These are phyloP conservation scores for Fusarium sp. DNA, from an alignment of 2,329 filamentous ascomycete genomes.

Conservation along the genomic window DNA sequence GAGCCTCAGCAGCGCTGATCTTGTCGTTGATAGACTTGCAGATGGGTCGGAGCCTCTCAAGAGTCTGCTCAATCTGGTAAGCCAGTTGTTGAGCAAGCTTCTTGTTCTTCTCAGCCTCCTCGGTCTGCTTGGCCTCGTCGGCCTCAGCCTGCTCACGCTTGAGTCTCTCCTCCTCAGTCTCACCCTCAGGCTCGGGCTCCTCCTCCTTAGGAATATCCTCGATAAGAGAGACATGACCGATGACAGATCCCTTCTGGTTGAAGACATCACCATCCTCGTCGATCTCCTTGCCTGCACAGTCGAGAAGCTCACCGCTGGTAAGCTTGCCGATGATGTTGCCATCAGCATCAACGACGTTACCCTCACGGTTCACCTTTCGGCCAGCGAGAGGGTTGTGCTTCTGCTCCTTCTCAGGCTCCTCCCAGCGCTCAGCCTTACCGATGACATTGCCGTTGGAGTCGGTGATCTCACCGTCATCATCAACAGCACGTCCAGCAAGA, in stretches of 20 bases:
- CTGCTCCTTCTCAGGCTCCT: conserved; percentile 64
- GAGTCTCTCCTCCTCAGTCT: conserved; percentile 54
- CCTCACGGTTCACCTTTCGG: conserved; percentile 66
- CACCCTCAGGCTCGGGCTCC: conserved; percentile 57
- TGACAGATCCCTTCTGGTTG: conserved; percentile 72
- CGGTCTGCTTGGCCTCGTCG: conserved; percentile 60
- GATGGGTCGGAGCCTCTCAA: conserved; percentile 86
- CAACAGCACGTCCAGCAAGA: conserved; percentile 78
- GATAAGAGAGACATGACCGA: conserved; percentile 75
- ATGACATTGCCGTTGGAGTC: conserved; percentile 76
- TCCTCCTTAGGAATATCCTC: conserved; percentile 62
- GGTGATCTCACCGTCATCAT: conserved; percentile 84
- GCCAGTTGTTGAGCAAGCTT: conserved; percentile 83
- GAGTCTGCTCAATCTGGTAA: conserved; percentile 76
- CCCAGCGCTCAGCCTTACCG: conserved; percentile 69
- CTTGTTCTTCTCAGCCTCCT: conserved; percentile 72
- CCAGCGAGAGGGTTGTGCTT: conserved; percentile 64
- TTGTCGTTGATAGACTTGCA: conserved; percentile 88
- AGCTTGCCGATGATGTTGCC: conserved; percentile 73
- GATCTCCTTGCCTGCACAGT: conserved; percentile 74
- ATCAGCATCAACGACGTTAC: conserved; percentile 67
- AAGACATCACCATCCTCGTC: conserved; percentile 78
- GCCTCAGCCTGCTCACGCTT: conserved; percentile 48
- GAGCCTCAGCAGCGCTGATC: conserved; percentile 83
- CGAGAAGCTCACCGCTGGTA: conserved; percentile 71